Evolutionary conservation across 2,329 filamentous ascomycete species (phyloP).

Genomic region (Mollisia scopiformis): DNA sequence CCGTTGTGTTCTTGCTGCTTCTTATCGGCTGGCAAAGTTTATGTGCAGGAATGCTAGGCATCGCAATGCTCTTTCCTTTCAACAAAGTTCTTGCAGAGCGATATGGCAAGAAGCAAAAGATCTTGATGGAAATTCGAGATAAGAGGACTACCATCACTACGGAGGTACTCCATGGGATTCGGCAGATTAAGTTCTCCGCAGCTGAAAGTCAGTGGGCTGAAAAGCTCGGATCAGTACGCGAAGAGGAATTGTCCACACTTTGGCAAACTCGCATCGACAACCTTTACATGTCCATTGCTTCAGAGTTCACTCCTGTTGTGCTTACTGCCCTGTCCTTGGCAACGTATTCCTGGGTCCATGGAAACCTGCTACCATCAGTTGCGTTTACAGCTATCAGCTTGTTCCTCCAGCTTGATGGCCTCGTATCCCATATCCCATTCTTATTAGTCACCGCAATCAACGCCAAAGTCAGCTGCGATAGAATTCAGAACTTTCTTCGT

Average conservation of each 20-base stretch:
- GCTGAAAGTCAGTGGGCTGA: conserved; percentile 73
- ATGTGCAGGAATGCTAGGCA: conserved; percentile 63
- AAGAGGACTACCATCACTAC: conserved; percentile 73
- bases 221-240: conserved; percentile 66
- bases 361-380: conserved; percentile 68
- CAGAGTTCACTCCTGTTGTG: conserved; percentile 72
- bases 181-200: conserved; percentile 82
- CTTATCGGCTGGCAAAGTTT: conserved; percentile 73
- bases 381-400: conserved; percentile 78
- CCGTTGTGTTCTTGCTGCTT: conserved; percentile 64
- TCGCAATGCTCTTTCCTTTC: conserved; percentile 64
- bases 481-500: conserved; percentile 70
- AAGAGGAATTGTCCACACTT: conserved; percentile 65
- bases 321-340: conserved; percentile 71
- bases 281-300: conserved; percentile 43
- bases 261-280: conserved; percentile 47
- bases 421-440: conserved; percentile 70
- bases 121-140: conserved; percentile 74
- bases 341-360: conserved; percentile 66
- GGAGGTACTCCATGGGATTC: conserved; percentile 74
- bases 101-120: conserved; percentile 65
- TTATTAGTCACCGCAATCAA: conserved; percentile 70
- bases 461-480: conserved; percentile 69
- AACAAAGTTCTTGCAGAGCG: conserved; percentile 67
- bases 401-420: conserved; percentile 71